phyloP scores from a whole-genome alignment of 2,329 filamentous ascomycete genomes.

The Venturiaceae sp. region DNA sequence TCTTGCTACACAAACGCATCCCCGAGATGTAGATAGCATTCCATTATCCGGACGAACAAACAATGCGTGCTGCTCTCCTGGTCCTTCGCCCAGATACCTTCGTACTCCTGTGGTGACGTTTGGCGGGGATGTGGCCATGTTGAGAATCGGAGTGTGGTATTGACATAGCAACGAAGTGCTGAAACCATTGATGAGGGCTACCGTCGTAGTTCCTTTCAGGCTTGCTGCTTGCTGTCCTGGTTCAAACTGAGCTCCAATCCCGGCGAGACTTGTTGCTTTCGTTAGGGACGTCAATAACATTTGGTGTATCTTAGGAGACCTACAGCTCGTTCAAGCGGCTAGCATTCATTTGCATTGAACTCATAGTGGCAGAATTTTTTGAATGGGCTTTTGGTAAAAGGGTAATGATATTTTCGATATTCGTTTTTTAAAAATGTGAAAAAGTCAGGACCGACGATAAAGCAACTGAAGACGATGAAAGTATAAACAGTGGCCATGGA shows the following conservation, averaged over 20 bases:
- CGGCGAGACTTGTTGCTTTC: neutral
- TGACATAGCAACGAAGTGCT: neutral
- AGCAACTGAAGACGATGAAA: too few relatives aligned
- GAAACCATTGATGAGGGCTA: neutral
- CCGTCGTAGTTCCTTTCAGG: neutral
- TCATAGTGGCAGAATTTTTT: too few relatives aligned
- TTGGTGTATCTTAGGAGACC: neutral
- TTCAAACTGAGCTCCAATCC: neutral
- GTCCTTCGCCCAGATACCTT: slow-evolving; percentile 15
- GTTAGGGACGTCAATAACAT: neutral
- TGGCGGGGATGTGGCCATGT: neutral
- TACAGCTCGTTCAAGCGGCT: neutral
- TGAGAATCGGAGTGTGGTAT: neutral
- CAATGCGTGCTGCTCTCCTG: slow-evolving; percentile 15
- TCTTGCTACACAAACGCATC: slow-evolving; percentile 11
- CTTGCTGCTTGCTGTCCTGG: neutral
- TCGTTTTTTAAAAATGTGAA: too few relatives aligned
- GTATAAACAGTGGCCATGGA: too few relatives aligned
- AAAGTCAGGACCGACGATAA: too few relatives aligned
- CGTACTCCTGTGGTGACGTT: neutral
- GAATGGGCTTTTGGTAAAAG: too few relatives aligned
- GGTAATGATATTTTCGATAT: too few relatives aligned
- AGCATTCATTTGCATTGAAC: neutral
- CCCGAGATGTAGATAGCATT: slow-evolving; percentile 12
- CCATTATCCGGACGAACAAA: slow-evolving; percentile 14